phyloP scores from a whole-genome alignment of 2,329 filamentous ascomycete species.

The Colletotrichum orbiculare region DNA sequence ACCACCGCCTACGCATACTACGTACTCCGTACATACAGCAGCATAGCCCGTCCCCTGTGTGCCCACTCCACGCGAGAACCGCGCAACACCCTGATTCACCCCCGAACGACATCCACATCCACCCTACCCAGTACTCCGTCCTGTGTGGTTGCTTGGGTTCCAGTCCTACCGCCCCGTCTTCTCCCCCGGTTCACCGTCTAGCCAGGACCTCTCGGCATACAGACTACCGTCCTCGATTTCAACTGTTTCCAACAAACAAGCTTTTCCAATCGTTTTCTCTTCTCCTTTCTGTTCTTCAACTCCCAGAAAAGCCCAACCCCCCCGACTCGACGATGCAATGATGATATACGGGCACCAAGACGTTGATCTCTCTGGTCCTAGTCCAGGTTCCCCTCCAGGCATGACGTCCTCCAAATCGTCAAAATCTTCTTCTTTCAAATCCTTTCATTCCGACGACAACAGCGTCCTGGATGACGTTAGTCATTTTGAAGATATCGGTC shows the following conservation, averaged over 20 bases:
- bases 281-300: conserved; percentile 16
- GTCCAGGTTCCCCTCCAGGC: conserved; percentile 72
- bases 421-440: conserved; percentile 86
- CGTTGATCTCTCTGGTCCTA: conserved; percentile 34
- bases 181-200: conserved; percentile 6
- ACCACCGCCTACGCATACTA: too few relatives aligned
- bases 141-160: conserved; percentile 1
- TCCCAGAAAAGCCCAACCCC: neutral
- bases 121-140: conserved; percentile 9
- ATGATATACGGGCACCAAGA: conserved; percentile 38
- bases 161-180: conserved; percentile 20
- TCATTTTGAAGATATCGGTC: conserved; percentile 93
- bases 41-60: too few relatives aligned
- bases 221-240: neutral
- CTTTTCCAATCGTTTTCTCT: conserved; percentile 10
- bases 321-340: conserved; percentile 30
- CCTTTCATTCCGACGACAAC: conserved; percentile 80
- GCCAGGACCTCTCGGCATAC: conserved; percentile 21
- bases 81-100: too few relatives aligned
- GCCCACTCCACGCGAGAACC: too few relatives aligned
- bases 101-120: neutral
- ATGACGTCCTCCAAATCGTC: conserved; percentile 88
- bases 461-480: conserved; percentile 77
- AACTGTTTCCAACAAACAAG: conserved; percentile 28
- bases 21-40: too few relatives aligned